These are phyloP conservation scores for Oryza officinalis DNA, from an alignment of 176 grass and related monocot species.

Conservation along the genomic window DNA sequence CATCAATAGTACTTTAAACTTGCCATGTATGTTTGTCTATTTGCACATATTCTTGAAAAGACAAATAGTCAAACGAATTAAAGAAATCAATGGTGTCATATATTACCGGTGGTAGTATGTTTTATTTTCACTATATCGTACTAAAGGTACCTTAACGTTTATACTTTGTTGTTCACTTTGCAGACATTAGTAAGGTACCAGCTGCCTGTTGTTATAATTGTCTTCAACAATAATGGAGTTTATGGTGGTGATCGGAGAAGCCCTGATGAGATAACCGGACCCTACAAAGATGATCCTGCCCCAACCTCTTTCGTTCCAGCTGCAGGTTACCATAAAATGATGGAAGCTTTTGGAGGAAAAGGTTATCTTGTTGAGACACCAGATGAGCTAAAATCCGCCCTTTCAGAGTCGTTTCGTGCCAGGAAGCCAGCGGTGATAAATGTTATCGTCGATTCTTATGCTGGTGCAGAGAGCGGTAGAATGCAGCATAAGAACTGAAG, in stretches of 20 bases:
- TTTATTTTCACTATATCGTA: background rate
- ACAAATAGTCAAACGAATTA: too few relatives aligned
- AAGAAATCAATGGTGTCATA: too few relatives aligned
- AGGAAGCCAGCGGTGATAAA: constrained; percentile 82
- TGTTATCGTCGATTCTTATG: constrained; percentile 81
- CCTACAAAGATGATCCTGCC: constrained; percentile 86
- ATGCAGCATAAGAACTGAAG: constrained; percentile 96
- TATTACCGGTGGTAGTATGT: too few relatives aligned
- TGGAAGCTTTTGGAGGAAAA: constrained; percentile 88
- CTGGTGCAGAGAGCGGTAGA: constrained; percentile 84
- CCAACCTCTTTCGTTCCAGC: constrained; percentile 88
- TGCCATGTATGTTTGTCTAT: too few relatives aligned
- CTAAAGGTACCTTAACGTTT: background rate
- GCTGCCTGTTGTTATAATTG: constrained; percentile 71
- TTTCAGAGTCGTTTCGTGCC: constrained; percentile 67
- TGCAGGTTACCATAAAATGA: constrained; percentile 82
- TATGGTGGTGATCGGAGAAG: constrained; percentile 88
- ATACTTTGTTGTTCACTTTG: background rate
- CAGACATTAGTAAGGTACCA: constrained; percentile 94
- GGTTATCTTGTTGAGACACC: constrained; percentile 66
- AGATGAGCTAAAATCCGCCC: constrained; percentile 71
- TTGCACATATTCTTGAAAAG: too few relatives aligned
- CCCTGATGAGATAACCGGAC: constrained; percentile 76
- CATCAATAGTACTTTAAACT: too few relatives aligned
- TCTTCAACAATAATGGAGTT: constrained; percentile 96